Base-by-base conservation (phyloP, 768 basidiomycete species). In the Rhodotorula diobovata region DNA sequence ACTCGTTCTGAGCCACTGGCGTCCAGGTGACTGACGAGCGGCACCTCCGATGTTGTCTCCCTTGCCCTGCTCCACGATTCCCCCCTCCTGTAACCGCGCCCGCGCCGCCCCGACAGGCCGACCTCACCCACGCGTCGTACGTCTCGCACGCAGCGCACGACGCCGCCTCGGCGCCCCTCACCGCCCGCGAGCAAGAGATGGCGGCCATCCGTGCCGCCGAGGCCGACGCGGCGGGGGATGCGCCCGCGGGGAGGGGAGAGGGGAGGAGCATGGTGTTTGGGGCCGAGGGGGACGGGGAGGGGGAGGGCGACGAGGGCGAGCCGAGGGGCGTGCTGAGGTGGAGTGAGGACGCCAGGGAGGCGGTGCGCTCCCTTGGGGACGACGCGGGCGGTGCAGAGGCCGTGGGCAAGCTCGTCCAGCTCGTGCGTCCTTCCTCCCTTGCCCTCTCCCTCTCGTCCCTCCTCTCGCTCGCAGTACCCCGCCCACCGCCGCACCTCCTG, bases 141-240 rank as follows among this genome's bases (percentile, higher is more conserved):
- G 84, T 85, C 32, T 85, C 86, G 43, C 92, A 95, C 78, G 83
- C 85, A 68, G 85, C 83, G 25, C 90, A 92, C 77, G 79, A 86
- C 60, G 82, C 85, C 43, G 90, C 91, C 1, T 90, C 91, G 4
- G 85, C 90, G 71, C 95, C 93, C 2, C 83, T 96, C 76, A 91
- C 88, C 50, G 85, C 86, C 0, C 85, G 88, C 43, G 94, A 97
- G 80, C 85, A 87, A 70, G 93, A 94, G 79, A 84, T 95, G 71
- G 88, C 85, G 0, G 87, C 88, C 65, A 84, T 95, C 69, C 86
- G 85, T 59, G 85, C 86, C 1, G 90, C 90, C 7, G 94, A 95
- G 79, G 83, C 86, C n/a, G 55, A 61, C 1, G 41, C 60, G 12
- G 39, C 66, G 84, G 84, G 16, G 84, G 82, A 54, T 16, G 30